phyloP scores from a whole-genome alignment of 2,329 filamentous ascomycete genomes.

The Colletotrichum brevisporum region DNA sequence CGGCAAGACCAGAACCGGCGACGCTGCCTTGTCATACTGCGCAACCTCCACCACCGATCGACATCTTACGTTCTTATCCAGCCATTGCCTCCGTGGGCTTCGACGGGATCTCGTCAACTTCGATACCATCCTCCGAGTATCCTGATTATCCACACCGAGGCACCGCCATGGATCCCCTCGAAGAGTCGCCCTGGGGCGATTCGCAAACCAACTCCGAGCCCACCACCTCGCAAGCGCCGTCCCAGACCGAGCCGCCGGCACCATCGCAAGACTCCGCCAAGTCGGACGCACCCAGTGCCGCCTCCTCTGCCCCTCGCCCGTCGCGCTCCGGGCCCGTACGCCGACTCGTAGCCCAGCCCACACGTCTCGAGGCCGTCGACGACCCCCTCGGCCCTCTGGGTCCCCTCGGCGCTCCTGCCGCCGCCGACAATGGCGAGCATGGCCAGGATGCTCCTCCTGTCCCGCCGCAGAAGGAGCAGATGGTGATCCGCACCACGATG shows the following conservation, averaged over 20 bases:
- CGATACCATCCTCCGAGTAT: slow-evolving; percentile 12
- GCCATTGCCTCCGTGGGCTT: slow-evolving; percentile 8
- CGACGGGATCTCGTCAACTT: slow-evolving; percentile 3
- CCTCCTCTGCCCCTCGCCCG: slow-evolving; percentile 52
- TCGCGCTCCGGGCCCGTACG: slow-evolving; percentile 64
- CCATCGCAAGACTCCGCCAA: slow-evolving; percentile 48
- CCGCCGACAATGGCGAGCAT: slow-evolving; percentile 56
- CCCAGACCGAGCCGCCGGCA: slow-evolving; percentile 47
- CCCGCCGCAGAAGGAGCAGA: slow-evolving; percentile 77
- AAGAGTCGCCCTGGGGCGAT: slow-evolving; percentile 70
- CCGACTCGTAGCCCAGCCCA: slow-evolving; percentile 80
- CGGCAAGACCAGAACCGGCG: slow-evolving; percentile 28
- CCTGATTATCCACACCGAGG: slow-evolving; percentile 4
- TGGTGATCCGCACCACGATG: slow-evolving; percentile 72
- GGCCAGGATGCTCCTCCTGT: slow-evolving; percentile 72
- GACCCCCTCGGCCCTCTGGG: slow-evolving; percentile 85
- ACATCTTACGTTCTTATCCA: slow-evolving; percentile 18
- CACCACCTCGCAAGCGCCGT: slow-evolving; percentile 52
- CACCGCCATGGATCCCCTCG: slow-evolving; percentile 61
- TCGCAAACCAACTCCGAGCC: slow-evolving; percentile 51
- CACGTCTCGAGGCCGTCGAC: slow-evolving; percentile 82
- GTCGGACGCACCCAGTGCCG: slow-evolving; percentile 46
- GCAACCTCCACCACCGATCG: slow-evolving; percentile 31
- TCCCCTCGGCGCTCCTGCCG: slow-evolving; percentile 67
- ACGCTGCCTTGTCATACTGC: slow-evolving; percentile 29